Evolutionary conservation across 345 rosid genomes (phyloP), one percentile per base, ranked within the genome.

Genomic region (Xanthoceras sorbifolium): DNA sequence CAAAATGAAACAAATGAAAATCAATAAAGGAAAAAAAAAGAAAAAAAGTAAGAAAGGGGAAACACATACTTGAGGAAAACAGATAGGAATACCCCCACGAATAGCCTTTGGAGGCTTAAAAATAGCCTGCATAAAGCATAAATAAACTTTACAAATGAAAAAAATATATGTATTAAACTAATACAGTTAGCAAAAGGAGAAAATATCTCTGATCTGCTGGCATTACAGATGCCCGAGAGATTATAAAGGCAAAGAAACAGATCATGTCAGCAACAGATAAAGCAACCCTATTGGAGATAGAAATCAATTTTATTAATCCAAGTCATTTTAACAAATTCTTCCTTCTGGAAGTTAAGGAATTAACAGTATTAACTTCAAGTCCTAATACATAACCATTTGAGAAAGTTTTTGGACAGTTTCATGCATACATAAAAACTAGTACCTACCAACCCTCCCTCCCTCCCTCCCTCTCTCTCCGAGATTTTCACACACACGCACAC

Each of bases 81-180:
- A 88, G 76, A 94, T 72, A 20, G 98, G 97, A 75, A 93, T 91
- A 50, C 98, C 98, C 76, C 98, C 98, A 77, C 98, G 94, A 75
- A 94, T 87, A 18, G 97, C 82, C 73, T 82, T 91, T 60, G 97
- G 93, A 73, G 90, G 92, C 68, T 74, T 72, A 77, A 90, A 93
- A 70, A 71, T 78, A 42, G 92, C 91, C 97, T 93, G 86, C 82
- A 75, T 8, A 74, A 77, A 72, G 82, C 50, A 76, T 25, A 63
- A 62, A 44, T 70, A 77, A 6, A 40, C 22, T 57, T 28, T 15
- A 32, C 10, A 34, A 55, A 61, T 31, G 29, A 36, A 9, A 63
- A 63, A 69, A 54, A 28, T 44, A 57, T 3, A 69, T 23, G n/a
- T 31, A 48, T 23, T 61, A 69, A n/a, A 34, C 34, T 54, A 1